A percentile compares a stretch with the other conserved stretches of the same genome.
phyloP scores from a whole-genome alignment of 768 basidiomycete species.

The Xerocomellus amylosporus region DNA sequence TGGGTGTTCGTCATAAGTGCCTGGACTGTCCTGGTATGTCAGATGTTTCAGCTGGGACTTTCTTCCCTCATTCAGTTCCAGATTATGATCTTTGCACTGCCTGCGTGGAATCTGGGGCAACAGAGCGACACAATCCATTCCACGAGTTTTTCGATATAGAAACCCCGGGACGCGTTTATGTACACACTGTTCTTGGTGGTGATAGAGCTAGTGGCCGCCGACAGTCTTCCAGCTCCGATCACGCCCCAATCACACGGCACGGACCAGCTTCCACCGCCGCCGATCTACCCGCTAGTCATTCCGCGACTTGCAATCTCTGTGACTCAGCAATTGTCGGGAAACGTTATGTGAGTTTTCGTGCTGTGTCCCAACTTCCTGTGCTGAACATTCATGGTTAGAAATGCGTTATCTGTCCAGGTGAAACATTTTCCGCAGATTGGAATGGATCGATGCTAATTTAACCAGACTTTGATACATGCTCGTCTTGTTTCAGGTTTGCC shows the following conservation, averaged over 20 bases:
- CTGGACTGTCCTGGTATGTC: conserved; percentile 66
- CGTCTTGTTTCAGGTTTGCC: conserved; percentile 59
- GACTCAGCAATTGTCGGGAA: conserved; percentile 65
- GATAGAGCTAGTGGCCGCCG: conserved; percentile 27
- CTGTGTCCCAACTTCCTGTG: neutral
- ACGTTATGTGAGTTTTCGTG: conserved; percentile 58
- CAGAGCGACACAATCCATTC: conserved; percentile 54
- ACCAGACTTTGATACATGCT: conserved; percentile 74
- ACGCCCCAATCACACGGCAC: neutral
- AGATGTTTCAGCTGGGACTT: neutral
- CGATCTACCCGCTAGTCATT: conserved; percentile 43
- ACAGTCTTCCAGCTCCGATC: conserved; percentile 1
- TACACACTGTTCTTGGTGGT: conserved; percentile 52
- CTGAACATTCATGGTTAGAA: conserved; percentile 47
- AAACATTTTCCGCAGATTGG: neutral
- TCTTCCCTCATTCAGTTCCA: conserved; percentile 22
- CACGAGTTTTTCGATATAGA: conserved; percentile 73
- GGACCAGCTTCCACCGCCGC: neutral
- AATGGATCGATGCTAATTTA: conserved; percentile 5
- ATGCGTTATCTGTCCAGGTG: conserved; percentile 67
- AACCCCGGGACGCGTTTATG: conserved; percentile 60
- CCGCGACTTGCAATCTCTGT: conserved; percentile 75
- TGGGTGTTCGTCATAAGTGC: conserved; percentile 77
- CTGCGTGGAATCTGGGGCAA: conserved; percentile 50
- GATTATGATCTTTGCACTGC: conserved; percentile 71